Percentiles rank a stretch among this genome's conserved stretches.
These are phyloP conservation scores for Diaporthe sp. DNA, from an alignment of 2,329 filamentous ascomycete species.

Conservation along the genomic window DNA sequence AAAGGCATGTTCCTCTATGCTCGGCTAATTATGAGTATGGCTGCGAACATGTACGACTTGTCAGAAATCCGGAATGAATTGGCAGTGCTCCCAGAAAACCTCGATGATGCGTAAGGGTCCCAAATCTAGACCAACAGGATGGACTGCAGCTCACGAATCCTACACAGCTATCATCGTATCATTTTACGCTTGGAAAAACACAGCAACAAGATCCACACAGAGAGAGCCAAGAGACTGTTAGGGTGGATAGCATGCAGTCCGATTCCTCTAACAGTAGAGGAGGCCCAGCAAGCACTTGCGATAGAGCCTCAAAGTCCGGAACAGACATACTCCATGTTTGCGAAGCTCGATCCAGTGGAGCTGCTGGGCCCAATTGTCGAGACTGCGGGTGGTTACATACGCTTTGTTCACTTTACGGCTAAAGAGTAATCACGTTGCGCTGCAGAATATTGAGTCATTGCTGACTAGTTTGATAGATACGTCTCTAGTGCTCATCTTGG, in stretches of 20 bases:
- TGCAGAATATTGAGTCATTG: fast-evolving
- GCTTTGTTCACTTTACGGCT: conserved; percentile 25
- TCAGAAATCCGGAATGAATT: neutral
- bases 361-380: conserved; percentile 19
- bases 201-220: neutral
- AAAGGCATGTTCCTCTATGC: conserved; percentile 24
- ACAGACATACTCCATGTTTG: neutral
- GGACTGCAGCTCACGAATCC: neutral
- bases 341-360: conserved; percentile 7
- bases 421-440: neutral
- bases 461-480: neutral
- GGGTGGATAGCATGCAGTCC: conserved; percentile 6
- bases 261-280: neutral
- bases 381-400: conserved; percentile 9
- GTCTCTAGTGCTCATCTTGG: neutral
- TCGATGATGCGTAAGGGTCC: neutral
- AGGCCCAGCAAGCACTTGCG: neutral
- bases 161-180: conserved; percentile 4
- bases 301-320: neutral
- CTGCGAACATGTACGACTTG: neutral
- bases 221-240: neutral
- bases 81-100: neutral
- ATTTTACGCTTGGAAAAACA: neutral
- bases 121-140: neutral
- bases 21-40: neutral